Percentiles rank a stretch among this genome's conserved stretches.
Evolutionary conservation across 768 basidiomycete genomes (phyloP).

Genomic region (Tephrocybe sp.): DNA sequence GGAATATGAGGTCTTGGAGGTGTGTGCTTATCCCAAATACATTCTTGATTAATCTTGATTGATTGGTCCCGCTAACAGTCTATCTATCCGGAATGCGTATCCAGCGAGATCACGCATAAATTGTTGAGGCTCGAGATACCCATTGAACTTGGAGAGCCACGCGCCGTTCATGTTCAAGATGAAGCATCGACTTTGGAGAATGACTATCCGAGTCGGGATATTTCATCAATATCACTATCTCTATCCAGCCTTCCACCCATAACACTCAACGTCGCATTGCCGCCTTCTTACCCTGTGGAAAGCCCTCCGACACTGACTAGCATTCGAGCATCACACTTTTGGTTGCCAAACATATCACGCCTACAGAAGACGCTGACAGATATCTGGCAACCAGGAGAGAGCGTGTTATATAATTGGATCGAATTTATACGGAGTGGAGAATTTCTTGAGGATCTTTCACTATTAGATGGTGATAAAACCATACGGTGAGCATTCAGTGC

Average conservation of each 20-base stretch:
- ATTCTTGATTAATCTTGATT: too few relatives aligned
- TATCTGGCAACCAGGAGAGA: conserved; percentile 62
- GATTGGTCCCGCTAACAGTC: too few relatives aligned
- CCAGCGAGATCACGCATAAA: conserved; percentile 36
- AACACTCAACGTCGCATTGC: conserved; percentile 52
- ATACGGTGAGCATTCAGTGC: conserved; percentile 34
- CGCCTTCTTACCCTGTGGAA: conserved; percentile 51
- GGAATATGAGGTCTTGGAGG: conserved; percentile 64
- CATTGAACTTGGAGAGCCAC: conserved; percentile 51
- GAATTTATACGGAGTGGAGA: conserved; percentile 69
- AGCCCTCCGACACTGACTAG: conserved; percentile 53
- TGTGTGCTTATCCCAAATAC: too few relatives aligned
- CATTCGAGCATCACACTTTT: conserved; percentile 54
- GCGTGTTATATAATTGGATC: conserved; percentile 66
- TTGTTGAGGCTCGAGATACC: conserved; percentile 61
- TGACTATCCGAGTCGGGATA: conserved; percentile 7
- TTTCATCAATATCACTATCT: conserved; percentile 24
- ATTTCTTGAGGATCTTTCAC: conserved; percentile 48
- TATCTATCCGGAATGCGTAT: conserved; percentile 74
- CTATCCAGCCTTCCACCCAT: conserved; percentile 62
- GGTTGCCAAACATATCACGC: conserved; percentile 44
- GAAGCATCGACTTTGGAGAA: not conserved
- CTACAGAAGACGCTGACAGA: conserved; percentile 42
- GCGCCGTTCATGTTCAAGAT: conserved; percentile 28
- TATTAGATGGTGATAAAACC: conserved; percentile 29